Evolutionary conservation across 2,329 filamentous ascomycete species (phyloP).

Genomic region (Colletotrichum tofieldiae): DNA sequence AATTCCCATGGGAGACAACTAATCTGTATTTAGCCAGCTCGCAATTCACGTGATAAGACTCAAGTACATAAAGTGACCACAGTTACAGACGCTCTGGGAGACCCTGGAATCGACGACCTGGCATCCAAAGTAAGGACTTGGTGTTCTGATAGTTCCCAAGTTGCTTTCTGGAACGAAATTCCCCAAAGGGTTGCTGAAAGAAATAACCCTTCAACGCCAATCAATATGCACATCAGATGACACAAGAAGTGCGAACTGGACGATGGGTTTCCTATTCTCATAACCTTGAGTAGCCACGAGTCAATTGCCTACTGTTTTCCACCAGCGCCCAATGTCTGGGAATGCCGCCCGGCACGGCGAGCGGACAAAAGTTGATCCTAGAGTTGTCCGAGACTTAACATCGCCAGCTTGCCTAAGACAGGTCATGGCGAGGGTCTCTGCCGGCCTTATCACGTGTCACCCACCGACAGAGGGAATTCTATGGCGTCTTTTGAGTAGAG

Average conservation of each 20-base stretch:
- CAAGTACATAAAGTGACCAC: background rate
- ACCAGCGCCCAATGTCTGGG: background rate
- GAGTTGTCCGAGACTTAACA: background rate
- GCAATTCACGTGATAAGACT: no score
- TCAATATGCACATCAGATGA: no score
- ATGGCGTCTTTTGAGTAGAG: background rate
- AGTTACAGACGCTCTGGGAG: background rate
- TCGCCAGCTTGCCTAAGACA: background rate
- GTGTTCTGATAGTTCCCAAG: background rate
- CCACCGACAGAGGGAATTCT: no score
- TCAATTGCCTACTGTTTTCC: background rate
- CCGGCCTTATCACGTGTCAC: background rate
- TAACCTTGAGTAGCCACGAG: background rate
- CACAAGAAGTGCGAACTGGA: background rate
- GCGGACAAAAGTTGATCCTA: conserved; percentile 1
- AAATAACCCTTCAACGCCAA: background rate
- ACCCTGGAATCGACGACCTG: background rate
- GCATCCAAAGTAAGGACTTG: background rate
- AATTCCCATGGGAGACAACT: background rate
- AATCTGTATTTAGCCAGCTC: background rate
- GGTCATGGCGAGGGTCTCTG: conserved; percentile 8
- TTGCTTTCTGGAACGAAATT: background rate
- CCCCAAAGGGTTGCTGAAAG: background rate
- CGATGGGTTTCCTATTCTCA: background rate
- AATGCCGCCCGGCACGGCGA: background rate